Conservation (phyloP, 257 asterid species). For the Pogostemon cablin region DNA sequence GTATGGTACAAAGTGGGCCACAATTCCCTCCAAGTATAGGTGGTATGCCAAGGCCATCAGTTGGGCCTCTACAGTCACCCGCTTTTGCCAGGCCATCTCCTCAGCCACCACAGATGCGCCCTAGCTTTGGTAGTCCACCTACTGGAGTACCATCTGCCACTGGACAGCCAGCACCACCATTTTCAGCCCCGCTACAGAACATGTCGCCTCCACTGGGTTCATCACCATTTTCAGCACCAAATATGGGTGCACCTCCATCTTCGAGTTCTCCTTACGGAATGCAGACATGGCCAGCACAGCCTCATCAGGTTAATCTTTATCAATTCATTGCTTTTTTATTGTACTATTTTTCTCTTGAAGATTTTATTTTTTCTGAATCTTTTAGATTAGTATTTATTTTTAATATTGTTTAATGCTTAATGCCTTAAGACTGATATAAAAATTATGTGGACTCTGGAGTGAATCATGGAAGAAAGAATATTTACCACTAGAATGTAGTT, state of each 20-base stretch:
- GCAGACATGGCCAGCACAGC: conserved; percentile 79
- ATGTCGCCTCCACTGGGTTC: conserved; percentile 70
- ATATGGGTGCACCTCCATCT: conserved; percentile 55
- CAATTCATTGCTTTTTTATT: background rate
- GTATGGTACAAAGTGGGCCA: conserved; percentile 55
- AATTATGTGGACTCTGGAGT: background rate
- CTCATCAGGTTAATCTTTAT: conserved; percentile 67
- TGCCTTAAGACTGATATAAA: background rate
- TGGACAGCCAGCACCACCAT: conserved; percentile 68
- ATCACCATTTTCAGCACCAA: conserved; percentile 66
- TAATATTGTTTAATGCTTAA: background rate
- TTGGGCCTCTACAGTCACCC: conserved; percentile 65
- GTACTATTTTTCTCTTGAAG: background rate
- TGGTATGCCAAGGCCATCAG: conserved; percentile 56
- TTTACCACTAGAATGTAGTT: conserved; percentile 14
- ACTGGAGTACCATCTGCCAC: conserved; percentile 57
- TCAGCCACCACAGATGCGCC: conserved; percentile 63
- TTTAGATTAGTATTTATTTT: conserved; percentile 2
- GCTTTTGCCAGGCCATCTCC: conserved; percentile 49
- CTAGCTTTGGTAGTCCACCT: conserved; percentile 78
- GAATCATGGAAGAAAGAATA: conserved; percentile 11
- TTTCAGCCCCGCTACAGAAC: conserved; percentile 58
- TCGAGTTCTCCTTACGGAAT: conserved; percentile 72
- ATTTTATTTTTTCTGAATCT: conserved; percentile 4
- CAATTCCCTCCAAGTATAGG: conserved; percentile 65